phyloP scores from a whole-genome alignment of 495 filamentous ascomycete genomes.

The Lasiosphaeris hirsuta region DNA sequence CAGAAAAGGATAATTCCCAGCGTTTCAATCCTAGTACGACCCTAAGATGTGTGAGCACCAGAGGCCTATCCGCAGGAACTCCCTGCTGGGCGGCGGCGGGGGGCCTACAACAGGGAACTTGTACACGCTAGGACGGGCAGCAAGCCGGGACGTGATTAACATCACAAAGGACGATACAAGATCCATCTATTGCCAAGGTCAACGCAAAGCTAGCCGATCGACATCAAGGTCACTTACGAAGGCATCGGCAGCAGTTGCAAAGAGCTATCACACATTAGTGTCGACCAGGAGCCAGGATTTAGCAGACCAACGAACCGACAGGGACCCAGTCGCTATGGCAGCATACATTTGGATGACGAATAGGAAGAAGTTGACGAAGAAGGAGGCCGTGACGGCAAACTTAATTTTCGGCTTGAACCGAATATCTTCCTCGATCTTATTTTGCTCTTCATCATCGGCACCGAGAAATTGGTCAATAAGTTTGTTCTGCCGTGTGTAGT shows the following conservation, averaged over 20 bases:
- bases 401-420: conserved; percentile 53
- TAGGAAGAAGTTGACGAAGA: conserved; percentile 50
- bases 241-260: conserved; percentile 56
- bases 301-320: conserved; percentile 34
- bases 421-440: conserved; percentile 44
- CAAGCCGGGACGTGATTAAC: conserved; percentile 50
- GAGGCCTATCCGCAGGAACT: neutral
- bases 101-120: conserved; percentile 51
- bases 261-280: conserved; percentile 39
- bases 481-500: conserved; percentile 53
- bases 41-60: conserved; percentile 31
- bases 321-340: conserved; percentile 53
- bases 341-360: conserved; percentile 59
- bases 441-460: conserved; percentile 50
- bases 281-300: conserved; percentile 15
- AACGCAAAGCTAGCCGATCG: conserved; percentile 16
- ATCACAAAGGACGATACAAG: conserved; percentile 57
- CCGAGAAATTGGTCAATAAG: conserved; percentile 55
- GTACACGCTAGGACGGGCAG: conserved; percentile 51
- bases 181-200: conserved; percentile 44
- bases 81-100: neutral
- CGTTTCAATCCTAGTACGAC: conserved; percentile 53
- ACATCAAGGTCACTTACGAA: conserved; percentile 39
- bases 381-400: conserved; percentile 54
- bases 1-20: conserved; percentile 59